Conservation (phyloP, 2,329 filamentous ascomycete species). For the Pleoardoris graminearum region DNA sequence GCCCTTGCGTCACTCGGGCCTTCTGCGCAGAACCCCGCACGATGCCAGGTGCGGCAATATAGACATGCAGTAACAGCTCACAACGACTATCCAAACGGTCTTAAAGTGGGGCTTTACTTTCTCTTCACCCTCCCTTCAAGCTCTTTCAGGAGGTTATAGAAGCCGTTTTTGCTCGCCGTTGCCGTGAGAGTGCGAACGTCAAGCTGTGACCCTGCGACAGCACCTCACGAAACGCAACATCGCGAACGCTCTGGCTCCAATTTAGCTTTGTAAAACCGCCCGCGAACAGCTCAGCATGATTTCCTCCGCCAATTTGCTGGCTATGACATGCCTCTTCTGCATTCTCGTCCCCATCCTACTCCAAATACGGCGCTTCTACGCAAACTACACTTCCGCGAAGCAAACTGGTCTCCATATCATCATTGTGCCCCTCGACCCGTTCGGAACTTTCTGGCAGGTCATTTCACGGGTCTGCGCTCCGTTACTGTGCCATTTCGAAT, state of each 20-base stretch:
- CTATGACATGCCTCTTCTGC: not conserved
- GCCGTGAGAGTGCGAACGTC: too few species aligned
- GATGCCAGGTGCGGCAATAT: not conserved
- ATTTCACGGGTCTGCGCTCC: not conserved
- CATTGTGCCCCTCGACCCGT: constrained; percentile 22
- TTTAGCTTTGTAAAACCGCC: too few species aligned
- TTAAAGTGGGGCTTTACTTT: not conserved
- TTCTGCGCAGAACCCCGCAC: not conserved
- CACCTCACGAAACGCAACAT: too few species aligned
- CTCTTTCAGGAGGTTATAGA: too few species aligned
- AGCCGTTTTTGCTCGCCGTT: too few species aligned
- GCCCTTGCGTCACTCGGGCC: not conserved
- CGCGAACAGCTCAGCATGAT: constrained; percentile 2
- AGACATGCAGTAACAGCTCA: not conserved
- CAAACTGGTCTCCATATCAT: constrained; percentile 19
- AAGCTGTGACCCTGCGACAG: too few species aligned
- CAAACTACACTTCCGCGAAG: constrained; percentile 22
- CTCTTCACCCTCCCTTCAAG: too few species aligned
- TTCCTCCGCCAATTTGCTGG: not conserved
- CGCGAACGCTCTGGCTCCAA: too few species aligned
- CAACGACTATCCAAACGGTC: too few species aligned
- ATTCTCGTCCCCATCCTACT: constrained; percentile 5
- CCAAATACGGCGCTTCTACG: constrained; percentile 10
- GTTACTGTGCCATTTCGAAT: constrained; percentile 10
- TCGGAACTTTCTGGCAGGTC: constrained; percentile 19